These are phyloP conservation scores for Phlebopus sp. DNA, from an alignment of 1,284 basidiomycete species.

Conservation along the genomic window DNA sequence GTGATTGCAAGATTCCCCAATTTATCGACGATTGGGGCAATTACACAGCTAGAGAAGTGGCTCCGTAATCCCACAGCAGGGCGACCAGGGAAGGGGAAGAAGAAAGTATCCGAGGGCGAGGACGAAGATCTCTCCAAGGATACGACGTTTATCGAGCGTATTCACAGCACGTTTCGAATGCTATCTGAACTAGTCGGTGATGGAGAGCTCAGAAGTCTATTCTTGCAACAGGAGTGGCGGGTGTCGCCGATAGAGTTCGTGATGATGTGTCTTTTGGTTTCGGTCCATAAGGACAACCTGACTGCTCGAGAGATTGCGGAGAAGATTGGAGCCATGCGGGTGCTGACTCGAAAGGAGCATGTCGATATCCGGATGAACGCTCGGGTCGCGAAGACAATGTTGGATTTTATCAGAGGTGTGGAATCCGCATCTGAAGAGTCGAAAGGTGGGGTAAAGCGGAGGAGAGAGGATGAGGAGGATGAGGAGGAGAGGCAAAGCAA, in stretches of 20 bases:
- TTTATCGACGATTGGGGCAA: constrained; percentile 32
- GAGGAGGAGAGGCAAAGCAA: constrained; percentile 8
- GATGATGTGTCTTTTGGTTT: constrained; percentile 49
- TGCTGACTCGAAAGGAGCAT: constrained; percentile 45
- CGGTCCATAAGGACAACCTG: constrained; percentile 38
- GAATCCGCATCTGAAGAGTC: neutral
- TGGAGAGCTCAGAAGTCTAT: constrained; percentile 29
- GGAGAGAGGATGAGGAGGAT: constrained; percentile 27
- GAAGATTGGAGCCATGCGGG: constrained; percentile 49
- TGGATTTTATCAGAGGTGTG: constrained; percentile 40
- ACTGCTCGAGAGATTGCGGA: constrained; percentile 39
- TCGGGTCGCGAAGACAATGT: constrained; percentile 47
- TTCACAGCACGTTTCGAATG: constrained; percentile 43
- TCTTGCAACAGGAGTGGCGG: constrained; percentile 34
- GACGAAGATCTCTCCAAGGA: constrained; percentile 29
- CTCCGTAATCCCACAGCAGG: constrained; percentile 32
- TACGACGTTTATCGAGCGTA: constrained; percentile 31
- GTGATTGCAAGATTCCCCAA: constrained; percentile 44
- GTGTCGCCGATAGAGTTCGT: constrained; percentile 66
- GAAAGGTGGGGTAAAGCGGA: constrained; percentile 16
- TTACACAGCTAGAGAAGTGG: constrained; percentile 54
- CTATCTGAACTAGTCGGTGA: constrained; percentile 43
- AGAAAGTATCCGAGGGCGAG: constrained; percentile 10
- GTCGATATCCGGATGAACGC: constrained; percentile 53
- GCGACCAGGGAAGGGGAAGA: constrained; percentile 16